A percentile compares a stretch with the other conserved stretches of the same genome.
These are phyloP conservation scores for Chlorella sp. DNA, from an alignment of 139 green algal genomes.

Conservation along the genomic window DNA sequence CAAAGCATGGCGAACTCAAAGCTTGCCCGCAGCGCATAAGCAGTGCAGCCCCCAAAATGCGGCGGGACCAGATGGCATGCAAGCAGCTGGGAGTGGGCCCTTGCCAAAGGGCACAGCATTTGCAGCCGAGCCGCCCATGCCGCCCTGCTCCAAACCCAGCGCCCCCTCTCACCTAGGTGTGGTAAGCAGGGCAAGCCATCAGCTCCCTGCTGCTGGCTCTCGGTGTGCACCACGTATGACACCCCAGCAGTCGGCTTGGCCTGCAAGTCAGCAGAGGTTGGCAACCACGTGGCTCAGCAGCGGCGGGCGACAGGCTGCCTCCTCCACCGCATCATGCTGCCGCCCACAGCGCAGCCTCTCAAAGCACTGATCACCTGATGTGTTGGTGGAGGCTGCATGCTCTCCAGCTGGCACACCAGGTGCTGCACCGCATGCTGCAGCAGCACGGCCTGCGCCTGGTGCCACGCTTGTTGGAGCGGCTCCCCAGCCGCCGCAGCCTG, in stretches of 20 bases:
- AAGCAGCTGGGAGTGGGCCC: no score
- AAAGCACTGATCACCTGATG: background rate
- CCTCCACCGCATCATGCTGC: background rate
- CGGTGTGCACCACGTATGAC: slow-evolving; percentile 47
- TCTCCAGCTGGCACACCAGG: slow-evolving; percentile 55
- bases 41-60: background rate
- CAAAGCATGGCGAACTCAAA: background rate
- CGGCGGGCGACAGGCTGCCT: background rate
- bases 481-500: background rate
- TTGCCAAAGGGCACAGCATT: no score
- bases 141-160: background rate
- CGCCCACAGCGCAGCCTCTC: no score
- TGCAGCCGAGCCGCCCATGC: background rate
- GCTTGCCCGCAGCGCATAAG: background rate
- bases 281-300: background rate
- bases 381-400: slow-evolving; percentile 58
- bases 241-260: slow-evolving; percentile 45
- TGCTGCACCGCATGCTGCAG: slow-evolving; percentile 43
- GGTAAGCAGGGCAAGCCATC: slow-evolving; percentile 33
- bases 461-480: slow-evolving; percentile 35
- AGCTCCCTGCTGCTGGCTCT: slow-evolving; percentile 44
- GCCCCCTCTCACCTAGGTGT: slow-evolving; percentile 23
- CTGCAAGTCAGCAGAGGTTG: background rate
- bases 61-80: no score
- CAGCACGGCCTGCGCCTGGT: slow-evolving; percentile 54